These are phyloP conservation scores for Pinus taeda DNA, from an alignment of 75 land plant species.

Conservation along the genomic window DNA sequence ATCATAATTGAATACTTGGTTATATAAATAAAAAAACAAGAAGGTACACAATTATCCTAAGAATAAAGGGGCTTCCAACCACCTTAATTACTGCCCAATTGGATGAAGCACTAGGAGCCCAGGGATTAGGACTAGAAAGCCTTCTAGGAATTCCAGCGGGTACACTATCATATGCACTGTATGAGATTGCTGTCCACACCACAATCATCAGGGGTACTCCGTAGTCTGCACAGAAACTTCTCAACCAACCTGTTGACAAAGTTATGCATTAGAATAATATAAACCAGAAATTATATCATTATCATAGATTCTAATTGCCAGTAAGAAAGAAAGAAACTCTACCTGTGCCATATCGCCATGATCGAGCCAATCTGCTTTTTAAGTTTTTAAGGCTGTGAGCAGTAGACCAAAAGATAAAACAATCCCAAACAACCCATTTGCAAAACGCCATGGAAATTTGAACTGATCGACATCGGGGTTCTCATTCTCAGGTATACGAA, in stretches of 20 bases:
- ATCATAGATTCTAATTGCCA: neutral
- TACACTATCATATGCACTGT: slow-evolving; percentile 45
- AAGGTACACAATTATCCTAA: too few relatives aligned
- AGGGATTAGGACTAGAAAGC: slow-evolving; percentile 78
- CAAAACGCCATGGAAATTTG: slow-evolving; percentile 84
- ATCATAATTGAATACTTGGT: too few relatives aligned
- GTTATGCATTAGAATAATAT: neutral
- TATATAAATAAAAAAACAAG: too few relatives aligned
- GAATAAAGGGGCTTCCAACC: neutral
- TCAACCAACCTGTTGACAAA: slow-evolving; percentile 54
- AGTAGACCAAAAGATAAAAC: slow-evolving; percentile 89
- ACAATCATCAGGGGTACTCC: slow-evolving; percentile 95
- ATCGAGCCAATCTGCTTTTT: slow-evolving; percentile 78
- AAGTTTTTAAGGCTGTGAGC: slow-evolving; percentile 63
- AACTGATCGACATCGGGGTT: slow-evolving; percentile 38
- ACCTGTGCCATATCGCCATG: slow-evolving; percentile 94
- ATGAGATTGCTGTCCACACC: slow-evolving; percentile 88
- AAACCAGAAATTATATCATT: neutral
- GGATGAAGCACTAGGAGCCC: slow-evolving; percentile 64
- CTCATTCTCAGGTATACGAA: slow-evolving; percentile 60
- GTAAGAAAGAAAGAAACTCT: neutral
- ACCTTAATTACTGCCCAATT: slow-evolving; percentile 84
- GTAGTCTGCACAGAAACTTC: slow-evolving; percentile 86
- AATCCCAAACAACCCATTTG: slow-evolving; percentile 92
- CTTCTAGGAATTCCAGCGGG: slow-evolving; percentile 76